Evolutionary conservation across 441 rosid species (phyloP).

Genomic region (Mallotus japonicus): DNA sequence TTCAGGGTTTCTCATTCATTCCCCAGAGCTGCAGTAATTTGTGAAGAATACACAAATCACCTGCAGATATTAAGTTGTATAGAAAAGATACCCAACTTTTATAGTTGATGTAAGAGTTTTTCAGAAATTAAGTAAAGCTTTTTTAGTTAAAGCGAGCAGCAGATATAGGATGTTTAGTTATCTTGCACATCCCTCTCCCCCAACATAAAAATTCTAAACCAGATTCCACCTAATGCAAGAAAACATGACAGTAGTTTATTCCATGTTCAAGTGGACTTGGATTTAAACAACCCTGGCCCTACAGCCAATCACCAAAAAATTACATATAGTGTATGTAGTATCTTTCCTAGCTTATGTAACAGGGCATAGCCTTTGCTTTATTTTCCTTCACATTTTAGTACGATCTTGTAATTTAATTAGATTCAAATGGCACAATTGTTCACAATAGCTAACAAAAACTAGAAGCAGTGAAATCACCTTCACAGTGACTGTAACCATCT

Average conservation of each 20-base stretch:
- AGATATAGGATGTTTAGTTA: not conserved
- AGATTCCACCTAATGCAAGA: not conserved
- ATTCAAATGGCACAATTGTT: not conserved
- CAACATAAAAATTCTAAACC: not conserved
- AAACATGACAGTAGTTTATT: not conserved
- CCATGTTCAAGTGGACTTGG: not conserved
- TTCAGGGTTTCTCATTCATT: not conserved
- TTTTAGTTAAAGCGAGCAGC: not conserved
- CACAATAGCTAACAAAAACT: not conserved
- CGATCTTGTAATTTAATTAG: not conserved
- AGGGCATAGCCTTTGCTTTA: not conserved
- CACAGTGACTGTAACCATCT: conserved; percentile 95
- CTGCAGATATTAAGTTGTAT: not conserved
- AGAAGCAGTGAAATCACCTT: conserved; percentile 49
- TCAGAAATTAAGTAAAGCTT: not conserved
- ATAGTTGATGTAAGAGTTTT: not conserved
- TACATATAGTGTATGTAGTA: not conserved
- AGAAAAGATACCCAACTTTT: not conserved
- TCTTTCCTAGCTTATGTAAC: not conserved
- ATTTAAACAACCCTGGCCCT: not conserved
- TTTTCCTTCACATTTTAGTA: not conserved
- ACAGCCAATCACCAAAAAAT: too few relatives aligned
- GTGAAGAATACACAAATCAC: not conserved
- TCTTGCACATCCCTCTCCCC: not conserved
- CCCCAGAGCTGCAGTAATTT: not conserved